Evolutionary conservation across 257 asterid species (phyloP).

Genomic region (Solanum chaucha): DNA sequence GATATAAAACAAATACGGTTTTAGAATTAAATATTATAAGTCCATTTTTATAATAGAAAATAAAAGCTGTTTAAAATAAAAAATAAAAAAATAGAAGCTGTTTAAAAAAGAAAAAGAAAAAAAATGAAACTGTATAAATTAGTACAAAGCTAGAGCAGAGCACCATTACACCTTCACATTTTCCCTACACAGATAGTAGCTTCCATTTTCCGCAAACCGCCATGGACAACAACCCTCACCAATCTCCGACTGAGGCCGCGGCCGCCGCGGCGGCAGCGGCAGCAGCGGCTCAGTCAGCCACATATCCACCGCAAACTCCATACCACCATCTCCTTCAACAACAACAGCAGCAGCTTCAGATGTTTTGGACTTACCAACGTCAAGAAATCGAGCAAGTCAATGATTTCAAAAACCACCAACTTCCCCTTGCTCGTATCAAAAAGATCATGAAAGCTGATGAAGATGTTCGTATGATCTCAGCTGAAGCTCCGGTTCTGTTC

Average conservation of each 20-base stretch:
- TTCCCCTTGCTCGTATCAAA: conserved; percentile 84
- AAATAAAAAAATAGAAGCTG: neutral
- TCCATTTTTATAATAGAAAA: neutral
- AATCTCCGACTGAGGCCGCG: conserved; percentile 27
- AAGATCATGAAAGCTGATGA: conserved; percentile 96
- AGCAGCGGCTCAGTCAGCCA: conserved; percentile 17
- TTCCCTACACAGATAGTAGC: neutral
- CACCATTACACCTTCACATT: neutral
- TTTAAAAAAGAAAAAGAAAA: neutral
- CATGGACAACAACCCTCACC: conserved; percentile 43
- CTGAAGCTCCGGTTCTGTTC: conserved; percentile 82
- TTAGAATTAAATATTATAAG: neutral
- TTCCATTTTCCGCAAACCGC: neutral
- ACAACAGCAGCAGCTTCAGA: conserved; percentile 72
- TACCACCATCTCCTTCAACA: conserved; percentile 82
- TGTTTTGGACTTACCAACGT: conserved; percentile 72
- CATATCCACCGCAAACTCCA: conserved; percentile 41
- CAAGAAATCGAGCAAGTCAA: conserved; percentile 74
- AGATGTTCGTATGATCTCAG: conserved; percentile 92
- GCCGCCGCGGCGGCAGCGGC: conserved; percentile 17
- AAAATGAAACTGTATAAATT: neutral
- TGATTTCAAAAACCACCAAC: conserved; percentile 85
- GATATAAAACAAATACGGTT: neutral
- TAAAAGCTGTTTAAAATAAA: neutral
- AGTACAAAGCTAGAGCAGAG: neutral